phyloP scores from a whole-genome alignment of 2,329 filamentous ascomycete species.

The Epichloe sylvatica region DNA sequence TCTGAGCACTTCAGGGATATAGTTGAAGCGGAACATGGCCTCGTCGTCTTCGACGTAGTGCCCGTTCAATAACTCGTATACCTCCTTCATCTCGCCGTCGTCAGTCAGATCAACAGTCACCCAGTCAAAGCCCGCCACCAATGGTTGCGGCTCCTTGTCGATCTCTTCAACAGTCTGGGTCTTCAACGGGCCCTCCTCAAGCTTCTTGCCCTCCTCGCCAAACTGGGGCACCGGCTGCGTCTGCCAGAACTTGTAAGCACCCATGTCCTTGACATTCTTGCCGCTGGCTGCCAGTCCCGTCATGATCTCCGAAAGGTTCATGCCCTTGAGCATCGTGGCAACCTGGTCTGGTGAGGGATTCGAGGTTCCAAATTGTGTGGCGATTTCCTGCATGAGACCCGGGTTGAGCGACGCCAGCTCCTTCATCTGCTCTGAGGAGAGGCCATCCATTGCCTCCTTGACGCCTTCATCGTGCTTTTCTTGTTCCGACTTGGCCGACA shows the following conservation, averaged over 20 bases:
- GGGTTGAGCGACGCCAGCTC: constrained; percentile 61
- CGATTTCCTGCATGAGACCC: constrained; percentile 49
- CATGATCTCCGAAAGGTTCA: constrained; percentile 58
- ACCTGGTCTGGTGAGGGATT: constrained; percentile 28
- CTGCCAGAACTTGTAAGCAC: constrained; percentile 95
- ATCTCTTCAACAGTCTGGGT: constrained; percentile 66
- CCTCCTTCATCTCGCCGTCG: constrained; percentile 67
- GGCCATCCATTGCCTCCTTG: constrained; percentile 37
- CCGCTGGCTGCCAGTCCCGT: constrained; percentile 61
- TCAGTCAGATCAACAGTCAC: constrained; percentile 74
- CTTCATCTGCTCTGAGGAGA: constrained; percentile 43
- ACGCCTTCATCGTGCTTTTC: constrained; percentile 22
- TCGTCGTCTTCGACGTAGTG: constrained; percentile 98
- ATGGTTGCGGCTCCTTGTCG: constrained; percentile 57
- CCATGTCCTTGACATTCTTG: constrained; percentile 93
- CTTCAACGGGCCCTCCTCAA: constrained; percentile 73
- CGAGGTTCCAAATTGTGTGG: constrained; percentile 21
- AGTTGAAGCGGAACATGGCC: constrained; percentile 95
- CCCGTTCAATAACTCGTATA: constrained; percentile 79
- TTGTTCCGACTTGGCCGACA: constrained; percentile 23
- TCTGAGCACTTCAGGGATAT: constrained; percentile 74
- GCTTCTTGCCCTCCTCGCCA: constrained; percentile 39
- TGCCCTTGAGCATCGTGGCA: constrained; percentile 42
- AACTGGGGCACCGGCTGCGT: constrained; percentile 92
- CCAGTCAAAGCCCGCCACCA: constrained; percentile 86